These are phyloP conservation scores for Ceriops tagal DNA, from an alignment of 345 rosid genomes.

Conservation along the genomic window DNA sequence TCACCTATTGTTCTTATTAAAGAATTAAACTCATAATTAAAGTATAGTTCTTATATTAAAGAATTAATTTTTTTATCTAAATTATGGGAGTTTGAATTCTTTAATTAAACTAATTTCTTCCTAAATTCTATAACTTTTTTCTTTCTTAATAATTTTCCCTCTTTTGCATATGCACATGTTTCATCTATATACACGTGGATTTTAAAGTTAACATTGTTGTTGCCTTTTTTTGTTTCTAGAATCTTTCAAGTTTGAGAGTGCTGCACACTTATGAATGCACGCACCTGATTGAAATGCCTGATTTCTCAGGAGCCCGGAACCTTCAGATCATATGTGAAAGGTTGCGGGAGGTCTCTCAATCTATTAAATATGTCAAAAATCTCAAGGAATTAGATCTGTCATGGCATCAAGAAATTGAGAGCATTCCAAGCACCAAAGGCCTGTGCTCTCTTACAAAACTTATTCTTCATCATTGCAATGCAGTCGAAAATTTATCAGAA, in stretches of 20 bases:
- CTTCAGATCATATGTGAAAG: background rate
- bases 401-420: background rate
- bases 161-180: too few species aligned
- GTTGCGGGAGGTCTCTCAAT: background rate
- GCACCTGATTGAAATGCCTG: background rate
- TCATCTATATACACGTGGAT: too few species aligned
- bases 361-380: background rate
- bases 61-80: too few species aligned
- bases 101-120: too few species aligned
- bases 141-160: too few species aligned
- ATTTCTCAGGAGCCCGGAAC: background rate
- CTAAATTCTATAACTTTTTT: too few species aligned
- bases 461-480: background rate
- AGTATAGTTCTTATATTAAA: too few species aligned
- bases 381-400: background rate
- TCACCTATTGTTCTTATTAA: too few species aligned
- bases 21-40: too few species aligned
- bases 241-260: constrained; percentile 3
- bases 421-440: too few species aligned
- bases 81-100: too few species aligned
- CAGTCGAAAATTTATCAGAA: background rate
- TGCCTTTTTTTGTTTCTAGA: background rate
- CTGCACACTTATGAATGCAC: background rate
- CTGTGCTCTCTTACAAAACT: background rate
- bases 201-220: too few species aligned